Conservation (phyloP, 352 stramenopile genomes). For the Aphanomyces cochlioides region DNA sequence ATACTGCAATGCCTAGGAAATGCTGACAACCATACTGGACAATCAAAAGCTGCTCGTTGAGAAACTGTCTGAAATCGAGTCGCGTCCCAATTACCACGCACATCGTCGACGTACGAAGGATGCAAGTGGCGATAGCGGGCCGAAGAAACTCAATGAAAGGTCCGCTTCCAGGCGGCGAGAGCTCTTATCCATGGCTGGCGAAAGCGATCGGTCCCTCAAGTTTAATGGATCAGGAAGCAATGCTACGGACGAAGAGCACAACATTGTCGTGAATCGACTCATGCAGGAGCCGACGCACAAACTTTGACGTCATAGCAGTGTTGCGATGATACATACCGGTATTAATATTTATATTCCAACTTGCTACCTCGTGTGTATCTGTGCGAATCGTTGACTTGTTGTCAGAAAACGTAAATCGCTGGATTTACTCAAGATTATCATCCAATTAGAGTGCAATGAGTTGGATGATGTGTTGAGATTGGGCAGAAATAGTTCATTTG, state of each 20-base stretch:
- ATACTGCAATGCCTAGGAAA: slow-evolving; percentile 2
- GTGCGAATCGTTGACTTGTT: neutral
- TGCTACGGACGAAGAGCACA: neutral
- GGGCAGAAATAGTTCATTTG: too few species aligned
- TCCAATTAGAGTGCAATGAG: too few species aligned
- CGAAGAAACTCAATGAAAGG: slow-evolving; percentile 1
- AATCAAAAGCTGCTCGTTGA: slow-evolving; percentile 20
- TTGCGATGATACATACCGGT: too few species aligned
- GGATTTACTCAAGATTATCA: too few species aligned
- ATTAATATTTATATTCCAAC: neutral
- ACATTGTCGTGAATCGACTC: slow-evolving; percentile 6
- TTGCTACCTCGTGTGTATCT: neutral
- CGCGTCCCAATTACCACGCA: neutral
- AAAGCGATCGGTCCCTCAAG: slow-evolving; percentile 13
- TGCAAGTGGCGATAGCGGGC: neutral
- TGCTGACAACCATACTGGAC: neutral
- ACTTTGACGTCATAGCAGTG: too few species aligned
- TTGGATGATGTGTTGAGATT: too few species aligned
- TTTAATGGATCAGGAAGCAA: slow-evolving; percentile 4
- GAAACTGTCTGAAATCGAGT: slow-evolving; percentile 14
- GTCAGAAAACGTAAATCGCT: neutral
- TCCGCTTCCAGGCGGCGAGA: neutral
- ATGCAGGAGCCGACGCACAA: neutral
- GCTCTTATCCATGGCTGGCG: slow-evolving; percentile 7
- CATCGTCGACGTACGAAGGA: slow-evolving; percentile 9